Conservation (phyloP, 805 yeast species). For the Yamadazyma phyllophila region DNA sequence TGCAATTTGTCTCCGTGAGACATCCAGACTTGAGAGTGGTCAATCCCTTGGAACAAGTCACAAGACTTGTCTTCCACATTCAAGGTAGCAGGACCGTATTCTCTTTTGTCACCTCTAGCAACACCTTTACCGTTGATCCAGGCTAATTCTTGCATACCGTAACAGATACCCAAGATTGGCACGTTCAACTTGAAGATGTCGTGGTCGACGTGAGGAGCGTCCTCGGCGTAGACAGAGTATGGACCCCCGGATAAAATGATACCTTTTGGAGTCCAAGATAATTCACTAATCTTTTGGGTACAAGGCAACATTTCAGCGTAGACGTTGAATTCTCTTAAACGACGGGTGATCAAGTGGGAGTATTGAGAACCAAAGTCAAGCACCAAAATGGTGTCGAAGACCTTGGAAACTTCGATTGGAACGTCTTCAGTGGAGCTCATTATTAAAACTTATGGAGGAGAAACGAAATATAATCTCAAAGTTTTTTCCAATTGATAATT, state of each 20-base stretch:
- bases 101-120: slow-evolving; percentile 94
- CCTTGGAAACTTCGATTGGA: slow-evolving; percentile 70
- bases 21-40: slow-evolving; percentile 98
- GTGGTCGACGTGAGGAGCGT: slow-evolving; percentile 96
- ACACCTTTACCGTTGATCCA: slow-evolving; percentile 96
- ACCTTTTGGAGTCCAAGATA: slow-evolving; percentile 94
- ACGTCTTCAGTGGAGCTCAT: slow-evolving; percentile 25
- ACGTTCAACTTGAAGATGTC: slow-evolving; percentile 87
- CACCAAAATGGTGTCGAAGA: slow-evolving; percentile 95
- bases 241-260: slow-evolving; percentile 96
- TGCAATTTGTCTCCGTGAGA: slow-evolving; percentile 96
- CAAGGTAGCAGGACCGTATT: slow-evolving; percentile 94
- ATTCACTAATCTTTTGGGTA: slow-evolving; percentile 92
- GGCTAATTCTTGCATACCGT: slow-evolving; percentile 98
- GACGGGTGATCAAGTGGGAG: slow-evolving; percentile 93
- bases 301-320: slow-evolving; percentile 99
- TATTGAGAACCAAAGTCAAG: slow-evolving; percentile 98
- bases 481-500: not conserved
- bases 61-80: slow-evolving; percentile 65
- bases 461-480: slow-evolving; percentile 3
- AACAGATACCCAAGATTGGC: slow-evolving; percentile 96
- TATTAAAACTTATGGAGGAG: slow-evolving; percentile 1
- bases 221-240: slow-evolving; percentile 93
- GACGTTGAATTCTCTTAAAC: slow-evolving; percentile 95
- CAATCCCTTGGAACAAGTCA: slow-evolving; percentile 82